Conservation (phyloP, 352 stramenopile genomes). For the Globisporangium paroecandrum region DNA sequence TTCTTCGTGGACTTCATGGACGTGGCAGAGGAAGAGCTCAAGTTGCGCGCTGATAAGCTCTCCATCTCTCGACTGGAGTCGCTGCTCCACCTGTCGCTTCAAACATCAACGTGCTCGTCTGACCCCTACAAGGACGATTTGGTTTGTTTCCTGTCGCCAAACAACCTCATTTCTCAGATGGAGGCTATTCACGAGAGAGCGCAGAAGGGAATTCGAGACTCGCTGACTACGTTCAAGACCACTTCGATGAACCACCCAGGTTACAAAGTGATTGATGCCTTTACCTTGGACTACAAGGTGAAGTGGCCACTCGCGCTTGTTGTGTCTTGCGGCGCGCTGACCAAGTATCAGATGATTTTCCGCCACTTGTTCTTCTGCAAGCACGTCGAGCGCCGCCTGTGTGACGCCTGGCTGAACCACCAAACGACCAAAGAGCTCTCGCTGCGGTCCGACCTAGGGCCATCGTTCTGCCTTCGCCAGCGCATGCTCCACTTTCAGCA, state of each 20-base stretch:
- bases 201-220: conserved; percentile 61
- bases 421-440: conserved; percentile 91
- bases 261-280: conserved; percentile 94
- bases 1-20: conserved; percentile 99
- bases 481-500: conserved; percentile 99
- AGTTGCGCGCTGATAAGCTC: conserved; percentile 82
- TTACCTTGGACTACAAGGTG: conserved; percentile 96
- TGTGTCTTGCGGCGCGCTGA: conserved; percentile 90
- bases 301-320: conserved; percentile 98
- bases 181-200: conserved; percentile 88
- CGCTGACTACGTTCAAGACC: conserved; percentile 66
- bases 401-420: conserved; percentile 95
- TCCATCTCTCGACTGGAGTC: conserved; percentile 90
- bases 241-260: conserved; percentile 64
- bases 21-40: conserved; percentile 93
- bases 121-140: conserved; percentile 91
- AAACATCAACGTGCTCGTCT: conserved; percentile 88
- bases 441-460: conserved; percentile 82
- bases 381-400: conserved; percentile 96
- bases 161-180: conserved; percentile 91
- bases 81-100: conserved; percentile 91
- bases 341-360: conserved; percentile 99
- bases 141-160: conserved; percentile 80
- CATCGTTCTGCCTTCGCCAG: conserved; percentile 94
- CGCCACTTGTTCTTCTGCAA: conserved; percentile 99